Conservation (phyloP, 805 yeast genomes). For the Candida rishiriensis region DNA sequence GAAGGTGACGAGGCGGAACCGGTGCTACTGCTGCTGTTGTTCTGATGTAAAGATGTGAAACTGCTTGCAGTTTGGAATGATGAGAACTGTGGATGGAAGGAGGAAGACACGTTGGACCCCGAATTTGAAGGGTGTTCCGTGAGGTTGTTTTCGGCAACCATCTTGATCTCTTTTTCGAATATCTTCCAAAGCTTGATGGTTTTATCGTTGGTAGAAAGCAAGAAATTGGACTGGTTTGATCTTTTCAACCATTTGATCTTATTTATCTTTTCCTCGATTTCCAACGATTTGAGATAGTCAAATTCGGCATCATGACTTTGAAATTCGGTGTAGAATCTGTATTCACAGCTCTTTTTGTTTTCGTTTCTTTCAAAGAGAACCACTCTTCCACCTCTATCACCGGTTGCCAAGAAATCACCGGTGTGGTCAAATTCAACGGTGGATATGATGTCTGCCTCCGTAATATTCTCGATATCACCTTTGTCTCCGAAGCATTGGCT, state of each 20-base stretch:
- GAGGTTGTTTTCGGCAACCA: constrained; percentile 88
- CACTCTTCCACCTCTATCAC: constrained; percentile 97
- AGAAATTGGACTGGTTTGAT: constrained; percentile 83
- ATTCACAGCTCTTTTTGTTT: constrained; percentile 77
- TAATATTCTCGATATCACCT: constrained; percentile 91
- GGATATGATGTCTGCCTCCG: constrained; percentile 95
- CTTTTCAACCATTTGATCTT: constrained; percentile 95
- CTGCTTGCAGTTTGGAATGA: constrained; percentile 24
- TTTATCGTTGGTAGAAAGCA: constrained; percentile 91
- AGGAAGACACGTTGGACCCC: constrained; percentile 3
- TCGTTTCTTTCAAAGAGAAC: constrained; percentile 90
- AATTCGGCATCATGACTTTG: constrained; percentile 98
- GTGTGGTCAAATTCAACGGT: constrained; percentile 95
- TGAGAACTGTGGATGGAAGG: constrained; percentile 21
- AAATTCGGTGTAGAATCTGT: constrained; percentile 92
- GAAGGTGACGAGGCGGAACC: not conserved
- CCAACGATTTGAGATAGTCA: constrained; percentile 91
- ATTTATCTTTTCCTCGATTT: constrained; percentile 96
- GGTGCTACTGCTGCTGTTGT: not conserved
- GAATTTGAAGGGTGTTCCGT: constrained; percentile 33
- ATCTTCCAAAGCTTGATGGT: constrained; percentile 98
- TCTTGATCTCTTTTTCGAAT: constrained; percentile 83
- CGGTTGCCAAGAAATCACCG: constrained; percentile 95
- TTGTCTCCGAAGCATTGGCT: constrained; percentile 99
- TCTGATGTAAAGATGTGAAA: constrained; percentile 6